Conservation (phyloP, 495 filamentous ascomycete species). For the Neurospora sp. region DNA sequence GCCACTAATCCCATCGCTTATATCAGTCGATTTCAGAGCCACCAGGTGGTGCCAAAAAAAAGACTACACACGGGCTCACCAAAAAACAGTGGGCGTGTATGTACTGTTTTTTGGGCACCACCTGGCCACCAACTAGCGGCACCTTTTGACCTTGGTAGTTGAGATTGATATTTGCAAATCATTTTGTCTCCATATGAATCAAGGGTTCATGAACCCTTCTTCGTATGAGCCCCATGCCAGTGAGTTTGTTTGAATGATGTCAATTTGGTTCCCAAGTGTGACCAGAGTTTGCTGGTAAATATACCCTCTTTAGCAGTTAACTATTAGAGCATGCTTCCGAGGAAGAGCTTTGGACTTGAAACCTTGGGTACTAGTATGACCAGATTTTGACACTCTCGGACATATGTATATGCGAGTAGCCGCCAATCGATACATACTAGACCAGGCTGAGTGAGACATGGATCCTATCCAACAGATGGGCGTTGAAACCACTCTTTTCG, state of each 20-base stretch:
- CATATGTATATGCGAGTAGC: background rate
- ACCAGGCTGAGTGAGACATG: background rate
- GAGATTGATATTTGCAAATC: background rate
- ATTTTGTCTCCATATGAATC: background rate
- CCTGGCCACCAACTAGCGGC: background rate
- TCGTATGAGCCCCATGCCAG: background rate
- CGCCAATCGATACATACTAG: background rate
- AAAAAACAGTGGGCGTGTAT: too few species aligned
- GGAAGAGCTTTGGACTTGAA: background rate
- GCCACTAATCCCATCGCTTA: background rate
- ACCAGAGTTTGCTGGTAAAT: background rate
- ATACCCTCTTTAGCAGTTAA: background rate
- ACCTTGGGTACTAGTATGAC: background rate
- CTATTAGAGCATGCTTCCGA: background rate
- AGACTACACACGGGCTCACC: too few species aligned
- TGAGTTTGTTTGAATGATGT: background rate
- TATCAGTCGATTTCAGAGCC: background rate
- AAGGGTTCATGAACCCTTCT: background rate
- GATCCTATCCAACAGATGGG: background rate
- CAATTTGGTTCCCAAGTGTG: background rate
- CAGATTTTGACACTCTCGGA: background rate
- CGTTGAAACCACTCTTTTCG: background rate
- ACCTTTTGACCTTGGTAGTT: background rate
- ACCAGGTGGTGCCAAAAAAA: too few species aligned
- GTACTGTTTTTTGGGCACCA: too few species aligned